Conservation (phyloP, 208 protist species). For the Leishmania aethiopica region DNA sequence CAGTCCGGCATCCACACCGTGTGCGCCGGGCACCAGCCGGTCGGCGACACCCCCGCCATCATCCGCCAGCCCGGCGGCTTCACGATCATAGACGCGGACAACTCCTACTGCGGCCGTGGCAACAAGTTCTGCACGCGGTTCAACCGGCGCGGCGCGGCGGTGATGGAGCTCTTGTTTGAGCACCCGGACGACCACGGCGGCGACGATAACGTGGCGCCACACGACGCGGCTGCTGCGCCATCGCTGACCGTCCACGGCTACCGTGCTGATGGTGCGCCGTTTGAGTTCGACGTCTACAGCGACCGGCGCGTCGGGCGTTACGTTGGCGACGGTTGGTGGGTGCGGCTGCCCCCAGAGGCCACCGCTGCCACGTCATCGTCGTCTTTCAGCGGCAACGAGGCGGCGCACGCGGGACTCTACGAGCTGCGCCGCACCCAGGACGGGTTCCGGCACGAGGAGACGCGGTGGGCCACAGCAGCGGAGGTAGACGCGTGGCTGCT, state of each 20-base stretch:
- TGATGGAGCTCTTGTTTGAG: constrained; percentile 68
- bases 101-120: constrained; percentile 75
- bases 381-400: not conserved
- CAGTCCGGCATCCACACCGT: constrained; percentile 67
- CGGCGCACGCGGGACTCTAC: constrained; percentile 32
- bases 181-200: constrained; percentile 20
- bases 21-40: constrained; percentile 81
- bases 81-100: constrained; percentile 73
- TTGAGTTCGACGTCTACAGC: constrained; percentile 40
- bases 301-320: constrained; percentile 48
- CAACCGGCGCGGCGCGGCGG: constrained; percentile 58
- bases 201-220: not conserved
- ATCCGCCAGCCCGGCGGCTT: constrained; percentile 75
- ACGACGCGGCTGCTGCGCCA: not conserved
- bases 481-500: constrained; percentile 40
- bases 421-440: constrained; percentile 64
- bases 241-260: constrained; percentile 44
- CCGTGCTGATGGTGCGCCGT: constrained; percentile 49
- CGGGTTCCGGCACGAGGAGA: constrained; percentile 51
- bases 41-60: constrained; percentile 75
- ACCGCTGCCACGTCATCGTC: not conserved
- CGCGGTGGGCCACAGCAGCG: constrained; percentile 22
- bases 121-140: constrained; percentile 26
- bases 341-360: constrained; percentile 39
- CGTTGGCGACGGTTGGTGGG: constrained; percentile 74